Conservation (phyloP, 1,284 basidiomycete species). For the Pisolithus thermaeus region DNA sequence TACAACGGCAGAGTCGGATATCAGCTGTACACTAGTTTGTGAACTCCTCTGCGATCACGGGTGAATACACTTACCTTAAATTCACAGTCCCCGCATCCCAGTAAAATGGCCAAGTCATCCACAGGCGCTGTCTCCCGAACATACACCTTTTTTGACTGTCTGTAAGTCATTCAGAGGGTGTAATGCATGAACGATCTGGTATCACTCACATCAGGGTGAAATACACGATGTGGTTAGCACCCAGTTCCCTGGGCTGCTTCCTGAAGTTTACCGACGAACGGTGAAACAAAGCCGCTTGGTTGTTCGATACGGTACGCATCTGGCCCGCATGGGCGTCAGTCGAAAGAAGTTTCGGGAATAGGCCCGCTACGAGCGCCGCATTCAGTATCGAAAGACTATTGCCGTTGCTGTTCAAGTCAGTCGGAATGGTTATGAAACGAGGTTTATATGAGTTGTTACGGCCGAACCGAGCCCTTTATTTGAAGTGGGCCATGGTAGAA, state of each 20-base stretch:
- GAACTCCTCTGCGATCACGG: constrained; percentile 1
- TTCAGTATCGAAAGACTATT: constrained; percentile 63
- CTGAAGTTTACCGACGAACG: constrained; percentile 89
- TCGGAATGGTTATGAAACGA: constrained; percentile 74
- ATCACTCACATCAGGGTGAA: constrained; percentile 80
- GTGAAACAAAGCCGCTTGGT: constrained; percentile 80
- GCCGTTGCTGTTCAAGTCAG: constrained; percentile 69
- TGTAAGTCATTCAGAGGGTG: constrained; percentile 26
- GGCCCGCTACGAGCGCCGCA: constrained; percentile 79
- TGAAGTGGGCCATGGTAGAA: constrained; percentile 1
- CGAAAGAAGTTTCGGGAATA: constrained; percentile 89
- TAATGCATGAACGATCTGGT: neutral
- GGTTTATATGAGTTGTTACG: constrained; percentile 48
- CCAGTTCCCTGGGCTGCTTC: constrained; percentile 63
- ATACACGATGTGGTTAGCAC: constrained; percentile 72
- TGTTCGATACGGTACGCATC: constrained; percentile 85
- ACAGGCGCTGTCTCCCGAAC: constrained; percentile 96
- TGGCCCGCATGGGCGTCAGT: constrained; percentile 56
- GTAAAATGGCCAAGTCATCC: constrained; percentile 76
- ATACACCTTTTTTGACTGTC: constrained; percentile 90
- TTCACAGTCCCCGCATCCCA: constrained; percentile 91
- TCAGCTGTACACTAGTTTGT: constrained; percentile 42
- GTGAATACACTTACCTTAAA: constrained; percentile 62
- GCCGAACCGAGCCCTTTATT: constrained; percentile 63
- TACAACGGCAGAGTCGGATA: constrained; percentile 67